phyloP scores from a whole-genome alignment of 2,329 filamentous ascomycete species.

The Trichophyton equinum region DNA sequence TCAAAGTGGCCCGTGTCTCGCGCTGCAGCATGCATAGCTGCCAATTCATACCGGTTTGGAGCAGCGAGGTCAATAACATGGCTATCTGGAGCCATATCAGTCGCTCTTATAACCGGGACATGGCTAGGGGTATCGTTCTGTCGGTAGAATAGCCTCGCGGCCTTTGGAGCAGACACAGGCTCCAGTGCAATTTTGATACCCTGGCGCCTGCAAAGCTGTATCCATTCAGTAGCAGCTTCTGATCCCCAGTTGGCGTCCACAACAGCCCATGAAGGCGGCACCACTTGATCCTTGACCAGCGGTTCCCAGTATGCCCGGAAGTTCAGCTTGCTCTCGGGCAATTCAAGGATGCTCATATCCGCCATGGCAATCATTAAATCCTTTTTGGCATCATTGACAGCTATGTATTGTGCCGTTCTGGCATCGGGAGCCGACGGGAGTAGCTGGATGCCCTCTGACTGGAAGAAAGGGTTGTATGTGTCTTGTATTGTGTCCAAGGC shows the following conservation, averaged over 20 bases:
- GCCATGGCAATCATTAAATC: conserved; percentile 88
- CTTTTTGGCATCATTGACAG: conserved; percentile 72
- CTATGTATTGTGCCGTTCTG: conserved; percentile 81
- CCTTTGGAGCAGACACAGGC: conserved; percentile 75
- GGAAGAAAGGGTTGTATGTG: conserved; percentile 48
- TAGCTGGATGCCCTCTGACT: conserved; percentile 49
- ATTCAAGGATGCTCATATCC: conserved; percentile 74
- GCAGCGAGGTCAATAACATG: conserved; percentile 61
- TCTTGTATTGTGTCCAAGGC: conserved; percentile 52
- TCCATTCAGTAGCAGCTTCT: conserved; percentile 53
- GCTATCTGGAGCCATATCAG: conserved; percentile 42
- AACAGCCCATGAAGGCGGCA: conserved; percentile 60
- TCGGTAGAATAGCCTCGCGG: conserved; percentile 50
- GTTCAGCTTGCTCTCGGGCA: conserved; percentile 28
- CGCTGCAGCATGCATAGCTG: conserved; percentile 63
- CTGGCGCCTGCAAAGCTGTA: conserved; percentile 46
- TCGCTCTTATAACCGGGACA: conserved; percentile 21
- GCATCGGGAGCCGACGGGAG: conserved; percentile 41
- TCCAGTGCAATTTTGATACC: conserved; percentile 62
- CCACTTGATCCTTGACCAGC: conserved; percentile 39
- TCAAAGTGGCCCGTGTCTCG: conserved; percentile 56
- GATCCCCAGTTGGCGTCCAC: conserved; percentile 79
- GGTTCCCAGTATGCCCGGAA: conserved; percentile 48
- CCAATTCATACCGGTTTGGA: conserved; percentile 72
- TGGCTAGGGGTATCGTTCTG: conserved; percentile 13